A percentile compares a stretch with the other conserved stretches of the same genome.
phyloP scores from a whole-genome alignment of 768 basidiomycete genomes.

The Plicaturopsis crispa region DNA sequence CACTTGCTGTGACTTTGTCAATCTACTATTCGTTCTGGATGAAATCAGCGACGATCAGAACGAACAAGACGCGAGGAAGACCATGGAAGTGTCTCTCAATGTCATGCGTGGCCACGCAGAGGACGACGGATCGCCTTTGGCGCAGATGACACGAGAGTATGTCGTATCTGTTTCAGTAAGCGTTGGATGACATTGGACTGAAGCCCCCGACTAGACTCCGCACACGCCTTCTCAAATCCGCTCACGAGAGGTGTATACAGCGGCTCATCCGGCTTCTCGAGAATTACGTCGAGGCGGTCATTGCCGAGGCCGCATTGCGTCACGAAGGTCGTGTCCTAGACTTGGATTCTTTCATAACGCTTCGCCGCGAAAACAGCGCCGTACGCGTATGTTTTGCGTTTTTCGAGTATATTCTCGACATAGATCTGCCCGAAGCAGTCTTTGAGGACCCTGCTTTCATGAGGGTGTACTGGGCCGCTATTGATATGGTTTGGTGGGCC shows the following conservation, averaged over 20 bases:
- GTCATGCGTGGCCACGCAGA: constrained; percentile 43
- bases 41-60: constrained; percentile 64
- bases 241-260: no score
- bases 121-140: constrained; percentile 50
- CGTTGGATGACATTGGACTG: no score
- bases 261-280: constrained; percentile 47
- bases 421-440: no score
- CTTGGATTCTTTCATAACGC: constrained; percentile 41
- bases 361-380: constrained; percentile 66
- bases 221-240: no score
- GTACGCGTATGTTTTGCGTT: constrained; percentile 57
- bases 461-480: constrained; percentile 48
- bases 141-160: constrained; percentile 55
- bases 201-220: no score
- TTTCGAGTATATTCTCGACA: constrained; percentile 50
- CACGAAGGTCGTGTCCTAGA: constrained; percentile 48
- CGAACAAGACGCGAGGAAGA: constrained; percentile 44
- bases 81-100: constrained; percentile 44
- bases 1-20: constrained; percentile 54
- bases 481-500: constrained; percentile 63
- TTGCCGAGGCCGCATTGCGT: constrained; percentile 54
- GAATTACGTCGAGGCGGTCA: constrained; percentile 51
- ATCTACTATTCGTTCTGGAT: constrained; percentile 53
- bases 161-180: constrained; percentile 15
- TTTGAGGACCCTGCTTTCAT: constrained; percentile 48